Percentiles rank a stretch among this genome's conserved stretches.
These are phyloP conservation scores for Lecanosticta acicola DNA, from an alignment of 2,329 filamentous ascomycete species.

Conservation along the genomic window DNA sequence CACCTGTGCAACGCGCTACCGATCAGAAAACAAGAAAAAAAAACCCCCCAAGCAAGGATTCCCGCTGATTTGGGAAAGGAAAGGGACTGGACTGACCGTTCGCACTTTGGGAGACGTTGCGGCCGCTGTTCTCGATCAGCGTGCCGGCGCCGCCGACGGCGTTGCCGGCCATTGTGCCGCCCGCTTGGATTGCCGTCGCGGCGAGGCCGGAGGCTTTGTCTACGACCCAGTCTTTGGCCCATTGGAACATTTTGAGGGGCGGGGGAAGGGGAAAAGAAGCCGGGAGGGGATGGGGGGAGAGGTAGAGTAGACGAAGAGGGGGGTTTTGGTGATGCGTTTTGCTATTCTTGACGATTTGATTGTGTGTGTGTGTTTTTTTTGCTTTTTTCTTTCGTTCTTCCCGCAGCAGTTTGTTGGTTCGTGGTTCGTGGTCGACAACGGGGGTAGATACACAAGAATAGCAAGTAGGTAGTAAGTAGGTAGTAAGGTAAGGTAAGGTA, in stretches of 20 bases:
- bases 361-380: too few relatives aligned
- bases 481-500: too few relatives aligned
- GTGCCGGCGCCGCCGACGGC: conserved; percentile 33
- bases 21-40: conserved; percentile 16
- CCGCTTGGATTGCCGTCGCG: conserved; percentile 32
- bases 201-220: conserved; percentile 31
- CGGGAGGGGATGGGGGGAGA: background rate
- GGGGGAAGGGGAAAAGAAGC: background rate
- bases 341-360: too few relatives aligned
- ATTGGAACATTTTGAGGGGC: conserved; percentile 17
- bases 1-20: conserved; percentile 32
- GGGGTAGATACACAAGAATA: too few relatives aligned
- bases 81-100: conserved; percentile 21
- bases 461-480: too few relatives aligned
- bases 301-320: background rate
- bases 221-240: conserved; percentile 29
- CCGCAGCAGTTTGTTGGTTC: too few relatives aligned
- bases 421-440: too few relatives aligned
- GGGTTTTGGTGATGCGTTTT: background rate
- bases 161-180: conserved; percentile 35
- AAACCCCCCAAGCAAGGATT: too few relatives aligned
- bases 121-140: conserved; percentile 31
- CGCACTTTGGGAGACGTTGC: conserved; percentile 31
- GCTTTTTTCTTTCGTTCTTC: too few relatives aligned
- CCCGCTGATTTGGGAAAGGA: background rate